Conservation (phyloP, 345 rosid genomes). For the Salix arbutifolia region DNA sequence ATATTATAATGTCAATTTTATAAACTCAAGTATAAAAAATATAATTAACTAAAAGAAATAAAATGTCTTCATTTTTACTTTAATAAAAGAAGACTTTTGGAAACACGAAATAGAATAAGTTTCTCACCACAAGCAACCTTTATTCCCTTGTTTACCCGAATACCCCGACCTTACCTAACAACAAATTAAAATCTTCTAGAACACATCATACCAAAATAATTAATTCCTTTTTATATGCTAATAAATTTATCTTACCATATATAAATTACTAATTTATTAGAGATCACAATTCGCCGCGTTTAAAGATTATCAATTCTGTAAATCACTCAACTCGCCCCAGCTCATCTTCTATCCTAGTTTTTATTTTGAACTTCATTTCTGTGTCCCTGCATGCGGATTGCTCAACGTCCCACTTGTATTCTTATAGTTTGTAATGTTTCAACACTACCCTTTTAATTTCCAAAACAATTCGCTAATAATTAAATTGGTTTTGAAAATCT, state of each 20-base stretch:
- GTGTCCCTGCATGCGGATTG: too few species aligned
- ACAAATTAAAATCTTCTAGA: slow-evolving; percentile 1
- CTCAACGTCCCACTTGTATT: not conserved
- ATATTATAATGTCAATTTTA: too few species aligned
- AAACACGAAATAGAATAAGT: not conserved
- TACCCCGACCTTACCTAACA: slow-evolving; percentile 1
- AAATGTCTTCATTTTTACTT: not conserved
- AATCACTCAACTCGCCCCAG: slow-evolving; percentile 3
- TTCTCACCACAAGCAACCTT: not conserved
- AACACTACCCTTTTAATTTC: not conserved
- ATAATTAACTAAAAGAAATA: not conserved
- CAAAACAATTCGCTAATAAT: not conserved
- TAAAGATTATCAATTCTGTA: slow-evolving; percentile 24
- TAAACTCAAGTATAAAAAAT: too few species aligned
- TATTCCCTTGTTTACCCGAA: slow-evolving; percentile 1
- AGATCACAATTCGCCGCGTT: slow-evolving; percentile 51
- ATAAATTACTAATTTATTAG: not conserved
- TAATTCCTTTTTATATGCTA: not conserved
- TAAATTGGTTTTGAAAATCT: not conserved
- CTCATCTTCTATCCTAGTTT: slow-evolving; percentile 10
- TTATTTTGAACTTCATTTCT: not conserved
- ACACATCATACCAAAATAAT: not conserved
- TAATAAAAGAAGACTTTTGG: not conserved
- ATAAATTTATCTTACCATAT: not conserved
- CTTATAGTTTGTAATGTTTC: not conserved